Evolutionary conservation across 768 basidiomycete species (phyloP).

Genomic region (Tricholoma saponaceum): DNA sequence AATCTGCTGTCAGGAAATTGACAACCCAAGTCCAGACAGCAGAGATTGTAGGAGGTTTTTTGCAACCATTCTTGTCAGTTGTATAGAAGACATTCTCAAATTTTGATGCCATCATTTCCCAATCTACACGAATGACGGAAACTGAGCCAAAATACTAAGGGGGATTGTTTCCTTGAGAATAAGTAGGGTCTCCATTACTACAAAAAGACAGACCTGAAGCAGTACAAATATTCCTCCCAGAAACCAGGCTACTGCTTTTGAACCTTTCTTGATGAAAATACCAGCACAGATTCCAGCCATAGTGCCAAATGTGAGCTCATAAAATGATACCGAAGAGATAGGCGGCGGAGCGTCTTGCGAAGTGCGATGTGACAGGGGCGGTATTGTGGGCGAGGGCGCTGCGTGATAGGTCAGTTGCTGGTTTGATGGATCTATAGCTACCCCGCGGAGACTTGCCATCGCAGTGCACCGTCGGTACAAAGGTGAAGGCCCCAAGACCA

Average conservation of each 20-base stretch:
- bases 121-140: conserved; percentile 76
- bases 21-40: conserved; percentile 65
- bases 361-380: background rate
- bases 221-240: conserved; percentile 91
- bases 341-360: conserved; percentile 38
- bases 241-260: conserved; percentile 74
- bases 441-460: conserved; percentile 42
- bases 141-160: conserved; percentile 74
- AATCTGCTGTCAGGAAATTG: conserved; percentile 88
- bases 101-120: conserved; percentile 55
- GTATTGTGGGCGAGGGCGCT: conserved; percentile 5
- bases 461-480: conserved; percentile 39
- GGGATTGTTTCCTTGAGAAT: background rate
- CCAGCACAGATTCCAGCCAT: conserved; percentile 87
- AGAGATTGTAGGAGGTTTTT: conserved; percentile 57
- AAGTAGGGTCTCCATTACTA: background rate
- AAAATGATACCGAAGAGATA: conserved; percentile 68
- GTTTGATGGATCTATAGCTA: conserved; percentile 6
- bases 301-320: conserved; percentile 86
- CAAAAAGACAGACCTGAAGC: conserved; percentile 62
- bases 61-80: conserved; percentile 48
- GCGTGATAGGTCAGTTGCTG: background rate
- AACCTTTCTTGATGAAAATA: conserved; percentile 94
- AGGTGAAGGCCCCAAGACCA: conserved; percentile 41
- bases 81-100: conserved; percentile 78